These are phyloP conservation scores for Theileria sp. DNA, from an alignment of 169 alveolate genomes.

Conservation along the genomic window DNA sequence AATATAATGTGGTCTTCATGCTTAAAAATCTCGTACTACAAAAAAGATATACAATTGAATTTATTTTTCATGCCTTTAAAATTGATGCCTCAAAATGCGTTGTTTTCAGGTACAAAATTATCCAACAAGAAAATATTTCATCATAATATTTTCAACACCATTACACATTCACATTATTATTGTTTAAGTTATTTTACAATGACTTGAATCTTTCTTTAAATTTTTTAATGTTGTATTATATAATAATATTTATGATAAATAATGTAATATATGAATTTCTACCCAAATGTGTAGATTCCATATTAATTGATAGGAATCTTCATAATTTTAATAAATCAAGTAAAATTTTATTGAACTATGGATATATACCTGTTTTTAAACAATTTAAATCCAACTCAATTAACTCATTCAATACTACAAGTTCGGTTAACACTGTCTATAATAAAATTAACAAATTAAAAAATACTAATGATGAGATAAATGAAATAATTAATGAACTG, in stretches of 20 bases:
- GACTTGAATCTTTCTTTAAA: not conserved
- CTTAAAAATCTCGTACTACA: conserved; percentile 10
- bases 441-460: not conserved
- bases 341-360: not conserved
- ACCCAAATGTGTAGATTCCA: conserved; percentile 3
- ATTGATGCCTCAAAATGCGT: conserved; percentile 46
- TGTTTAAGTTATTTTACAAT: too few relatives aligned
- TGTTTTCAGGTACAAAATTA: conserved; percentile 25
- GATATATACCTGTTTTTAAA: not conserved
- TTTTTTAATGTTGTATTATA: not conserved
- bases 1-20: conserved; percentile 7
- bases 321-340: not conserved
- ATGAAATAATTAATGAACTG: not conserved
- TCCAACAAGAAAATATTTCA: not conserved
- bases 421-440: not conserved
- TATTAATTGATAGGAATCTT: not conserved
- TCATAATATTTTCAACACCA: not conserved
- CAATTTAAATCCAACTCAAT: too few relatives aligned
- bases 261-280: not conserved
- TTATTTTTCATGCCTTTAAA: conserved; percentile 23
- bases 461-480: not conserved
- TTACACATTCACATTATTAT: not conserved
- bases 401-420: not conserved
- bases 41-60: conserved; percentile 44
- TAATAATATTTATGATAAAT: not conserved